Evolutionary conservation across 140 eudicot genomes (phyloP).

Genomic region (Cichorium intybus): DNA sequence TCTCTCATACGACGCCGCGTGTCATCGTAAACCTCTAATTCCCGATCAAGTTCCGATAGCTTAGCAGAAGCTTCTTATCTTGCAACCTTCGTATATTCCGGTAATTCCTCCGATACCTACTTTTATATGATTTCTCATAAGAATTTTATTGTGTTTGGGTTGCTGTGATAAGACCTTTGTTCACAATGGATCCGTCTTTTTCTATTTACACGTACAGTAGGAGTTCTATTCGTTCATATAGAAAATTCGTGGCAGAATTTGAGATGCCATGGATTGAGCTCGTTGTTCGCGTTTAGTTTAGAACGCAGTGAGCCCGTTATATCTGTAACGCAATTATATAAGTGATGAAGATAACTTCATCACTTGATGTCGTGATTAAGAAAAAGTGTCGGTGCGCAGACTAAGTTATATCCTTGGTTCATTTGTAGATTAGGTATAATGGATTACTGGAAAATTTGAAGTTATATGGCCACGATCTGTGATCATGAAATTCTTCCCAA

Average conservation of each 20-base stretch:
- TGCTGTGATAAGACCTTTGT: neutral
- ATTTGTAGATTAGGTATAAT: neutral
- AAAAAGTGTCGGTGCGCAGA: conserved; percentile 15
- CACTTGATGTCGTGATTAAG: conserved; percentile 1
- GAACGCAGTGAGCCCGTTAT: neutral
- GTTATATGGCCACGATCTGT: neutral
- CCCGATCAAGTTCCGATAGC: conserved; percentile 22
- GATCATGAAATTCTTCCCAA: neutral
- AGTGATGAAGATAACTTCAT: neutral
- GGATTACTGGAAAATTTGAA: no score
- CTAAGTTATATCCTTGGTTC: neutral
- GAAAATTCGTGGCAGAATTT: neutral
- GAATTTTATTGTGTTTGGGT: conserved; percentile 1
- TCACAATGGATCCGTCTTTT: neutral
- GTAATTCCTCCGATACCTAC: conserved; percentile 9
- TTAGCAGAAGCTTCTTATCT: neutral
- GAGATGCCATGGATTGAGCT: neutral
- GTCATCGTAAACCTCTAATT: conserved; percentile 6
- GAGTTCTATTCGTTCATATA: neutral
- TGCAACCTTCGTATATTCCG: neutral
- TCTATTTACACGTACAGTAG: neutral
- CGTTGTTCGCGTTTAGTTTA: neutral
- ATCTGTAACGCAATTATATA: neutral
- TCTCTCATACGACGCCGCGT: neutral
- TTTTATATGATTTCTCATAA: neutral